phyloP scores from a whole-genome alignment of 2,329 filamentous ascomycete genomes.

The Elsinoe perseae region DNA sequence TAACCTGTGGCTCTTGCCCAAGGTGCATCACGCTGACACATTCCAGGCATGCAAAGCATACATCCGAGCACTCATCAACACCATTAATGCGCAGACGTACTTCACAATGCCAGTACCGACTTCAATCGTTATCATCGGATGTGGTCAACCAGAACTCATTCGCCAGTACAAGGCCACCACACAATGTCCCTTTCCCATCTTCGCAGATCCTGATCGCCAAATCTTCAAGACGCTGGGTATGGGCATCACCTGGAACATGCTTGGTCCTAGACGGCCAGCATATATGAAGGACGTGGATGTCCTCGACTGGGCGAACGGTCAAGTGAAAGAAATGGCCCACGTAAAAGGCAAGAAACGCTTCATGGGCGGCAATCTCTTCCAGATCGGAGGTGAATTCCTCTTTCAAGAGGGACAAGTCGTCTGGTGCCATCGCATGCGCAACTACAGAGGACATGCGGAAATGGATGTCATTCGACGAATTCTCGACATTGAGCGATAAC shows the following conservation, averaged over 20 bases:
- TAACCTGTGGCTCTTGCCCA: background rate
- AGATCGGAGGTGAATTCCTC: slow-evolving; percentile 36
- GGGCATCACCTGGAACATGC: slow-evolving; percentile 27
- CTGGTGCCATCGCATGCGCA: slow-evolving; percentile 38
- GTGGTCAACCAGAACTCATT: slow-evolving; percentile 32
- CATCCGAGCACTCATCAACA: slow-evolving; percentile 28
- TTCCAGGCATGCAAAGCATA: slow-evolving; percentile 32
- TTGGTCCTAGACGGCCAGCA: slow-evolving; percentile 26
- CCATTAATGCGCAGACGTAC: slow-evolving; percentile 31
- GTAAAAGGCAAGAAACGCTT: slow-evolving; percentile 19
- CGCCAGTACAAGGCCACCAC: slow-evolving; percentile 31
- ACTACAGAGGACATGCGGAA: slow-evolving; percentile 33
- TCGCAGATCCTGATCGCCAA: slow-evolving; percentile 30
- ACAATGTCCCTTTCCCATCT: slow-evolving; percentile 32
- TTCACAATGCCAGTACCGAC: slow-evolving; percentile 32
- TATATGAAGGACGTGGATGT: slow-evolving; percentile 33
- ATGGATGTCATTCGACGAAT: slow-evolving; percentile 29
- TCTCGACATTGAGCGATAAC: slow-evolving; percentile 29
- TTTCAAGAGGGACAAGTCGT: slow-evolving; percentile 35
- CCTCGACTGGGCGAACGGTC: slow-evolving; percentile 27
- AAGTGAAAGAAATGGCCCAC: slow-evolving; percentile 22
- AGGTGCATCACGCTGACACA: background rate
- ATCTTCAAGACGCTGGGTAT: slow-evolving; percentile 33
- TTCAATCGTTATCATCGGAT: slow-evolving; percentile 33
- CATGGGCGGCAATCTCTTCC: slow-evolving; percentile 32